phyloP scores from a whole-genome alignment of 1,284 basidiomycete genomes.

The Ceratobasidium theobromae region DNA sequence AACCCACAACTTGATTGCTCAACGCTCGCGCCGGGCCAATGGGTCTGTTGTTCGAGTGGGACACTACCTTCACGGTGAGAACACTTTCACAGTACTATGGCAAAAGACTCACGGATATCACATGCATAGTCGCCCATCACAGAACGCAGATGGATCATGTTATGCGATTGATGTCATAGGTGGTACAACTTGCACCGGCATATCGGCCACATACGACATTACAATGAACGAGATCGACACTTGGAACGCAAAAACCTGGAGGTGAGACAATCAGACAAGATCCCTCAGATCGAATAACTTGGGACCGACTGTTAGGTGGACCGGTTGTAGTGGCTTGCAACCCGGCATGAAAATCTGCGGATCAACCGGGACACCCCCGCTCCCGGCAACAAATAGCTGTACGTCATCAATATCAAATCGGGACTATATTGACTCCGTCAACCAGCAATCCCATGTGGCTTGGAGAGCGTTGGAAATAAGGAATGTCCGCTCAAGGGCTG shows the following conservation, averaged over 20 bases:
- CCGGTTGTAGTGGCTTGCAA: conserved; percentile 8
- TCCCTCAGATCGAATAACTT: background rate
- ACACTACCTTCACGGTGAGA: conserved; percentile 21
- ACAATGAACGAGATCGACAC: conserved; percentile 6
- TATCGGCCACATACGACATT: conserved; percentile 7
- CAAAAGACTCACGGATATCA: background rate
- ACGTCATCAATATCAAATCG: background rate
- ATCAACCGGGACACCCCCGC: conserved; percentile 8
- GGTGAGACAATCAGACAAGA: background rate
- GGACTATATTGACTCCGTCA: background rate
- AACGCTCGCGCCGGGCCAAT: background rate
- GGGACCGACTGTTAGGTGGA: background rate
- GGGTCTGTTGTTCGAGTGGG: conserved; percentile 18
- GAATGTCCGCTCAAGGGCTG: conserved; percentile 19
- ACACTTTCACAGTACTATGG: background rate
- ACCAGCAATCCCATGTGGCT: conserved; percentile 7
- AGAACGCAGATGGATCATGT: conserved; percentile 22
- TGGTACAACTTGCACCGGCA: conserved; percentile 5
- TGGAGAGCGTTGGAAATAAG: conserved; percentile 16
- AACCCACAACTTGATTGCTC: conserved; percentile 27
- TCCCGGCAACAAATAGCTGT: conserved; percentile 18
- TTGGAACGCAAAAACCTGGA: conserved; percentile 24
- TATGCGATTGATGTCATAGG: conserved; percentile 4
- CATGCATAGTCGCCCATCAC: background rate
- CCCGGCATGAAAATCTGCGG: conserved; percentile 5